A percentile compares a stretch with the other conserved stretches of the same genome.
Conservation (phyloP, 1,284 basidiomycete genomes). For the Ceratobasidium sp. region DNA sequence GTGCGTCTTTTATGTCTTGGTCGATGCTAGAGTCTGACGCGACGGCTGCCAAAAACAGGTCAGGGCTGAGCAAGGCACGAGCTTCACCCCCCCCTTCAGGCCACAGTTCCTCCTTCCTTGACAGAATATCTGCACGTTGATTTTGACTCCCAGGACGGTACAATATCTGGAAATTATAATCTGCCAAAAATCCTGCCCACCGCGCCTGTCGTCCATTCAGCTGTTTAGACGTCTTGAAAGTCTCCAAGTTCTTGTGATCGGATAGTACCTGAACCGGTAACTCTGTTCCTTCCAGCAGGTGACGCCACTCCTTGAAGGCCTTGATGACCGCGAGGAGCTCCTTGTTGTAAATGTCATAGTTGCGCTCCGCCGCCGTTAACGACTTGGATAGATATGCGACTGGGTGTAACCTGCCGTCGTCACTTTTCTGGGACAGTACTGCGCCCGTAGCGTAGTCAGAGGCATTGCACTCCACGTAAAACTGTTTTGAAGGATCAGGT, state of each 20-base stretch:
- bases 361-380: constrained; percentile 49
- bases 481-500: background rate
- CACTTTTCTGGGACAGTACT: constrained; percentile 44
- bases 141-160: constrained; percentile 47
- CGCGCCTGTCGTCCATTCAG: constrained; percentile 47
- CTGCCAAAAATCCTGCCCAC: constrained; percentile 47
- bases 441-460: constrained; percentile 47
- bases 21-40: background rate
- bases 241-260: constrained; percentile 49
- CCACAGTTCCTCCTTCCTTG: constrained; percentile 44
- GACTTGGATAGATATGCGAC: constrained; percentile 47
- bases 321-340: constrained; percentile 50
- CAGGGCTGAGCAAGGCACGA: background rate
- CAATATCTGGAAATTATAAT: constrained; percentile 46
- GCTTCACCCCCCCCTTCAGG: constrained; percentile 15
- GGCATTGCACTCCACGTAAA: constrained; percentile 46
- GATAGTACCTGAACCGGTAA: constrained; percentile 44
- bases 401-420: constrained; percentile 41
- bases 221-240: constrained; percentile 44
- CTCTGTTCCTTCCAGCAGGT: constrained; percentile 47
- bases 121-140: constrained; percentile 48
- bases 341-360: constrained; percentile 52
- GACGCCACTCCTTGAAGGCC: constrained; percentile 47
- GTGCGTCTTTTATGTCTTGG: background rate
- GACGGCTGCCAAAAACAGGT: background rate